Evolutionary conservation across 768 basidiomycete genomes (phyloP).

Genomic region (Calvatia gigantea): DNA sequence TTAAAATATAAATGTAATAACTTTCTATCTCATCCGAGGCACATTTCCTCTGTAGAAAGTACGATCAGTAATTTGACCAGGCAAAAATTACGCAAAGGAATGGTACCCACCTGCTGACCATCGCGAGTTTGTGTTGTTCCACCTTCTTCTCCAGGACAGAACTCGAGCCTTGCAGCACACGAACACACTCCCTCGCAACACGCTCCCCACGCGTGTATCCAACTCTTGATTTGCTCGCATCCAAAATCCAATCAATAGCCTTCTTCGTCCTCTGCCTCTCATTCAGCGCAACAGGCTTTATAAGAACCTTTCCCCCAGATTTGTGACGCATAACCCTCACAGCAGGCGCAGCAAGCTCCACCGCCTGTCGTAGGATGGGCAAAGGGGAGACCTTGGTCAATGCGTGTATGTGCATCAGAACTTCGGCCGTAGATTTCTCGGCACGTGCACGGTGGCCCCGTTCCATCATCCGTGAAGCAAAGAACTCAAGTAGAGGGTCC

Average conservation of each 20-base stretch:
- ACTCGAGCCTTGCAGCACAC: constrained; percentile 60
- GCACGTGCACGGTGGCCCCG: constrained; percentile 67
- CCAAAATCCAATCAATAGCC: constrained; percentile 70
- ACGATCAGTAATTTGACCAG: not conserved
- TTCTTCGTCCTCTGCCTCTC: constrained; percentile 76
- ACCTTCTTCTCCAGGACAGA: constrained; percentile 58
- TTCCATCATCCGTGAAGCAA: constrained; percentile 58
- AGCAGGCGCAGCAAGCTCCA: constrained; percentile 66
- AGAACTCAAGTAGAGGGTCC: constrained; percentile 69
- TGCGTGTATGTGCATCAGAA: constrained; percentile 68
- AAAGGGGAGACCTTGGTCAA: constrained; percentile 76
- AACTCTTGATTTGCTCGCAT: constrained; percentile 52
- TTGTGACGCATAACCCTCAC: constrained; percentile 59
- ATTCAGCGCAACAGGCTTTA: constrained; percentile 66
- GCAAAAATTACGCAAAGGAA: not conserved
- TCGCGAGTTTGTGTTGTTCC: constrained; percentile 63
- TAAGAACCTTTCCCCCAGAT: constrained; percentile 60
- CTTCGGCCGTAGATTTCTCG: constrained; percentile 49
- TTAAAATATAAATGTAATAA: too few relatives aligned
- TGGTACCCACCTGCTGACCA: constrained; percentile 68
- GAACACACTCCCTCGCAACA: constrained; percentile 76
- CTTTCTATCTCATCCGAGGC: constrained; percentile 4
- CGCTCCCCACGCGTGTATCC: constrained; percentile 64
- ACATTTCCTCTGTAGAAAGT: constrained; percentile 11
- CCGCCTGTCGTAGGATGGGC: constrained; percentile 73